Conservation (phyloP, 148 eudicot species). For the Polygonum maritimum region DNA sequence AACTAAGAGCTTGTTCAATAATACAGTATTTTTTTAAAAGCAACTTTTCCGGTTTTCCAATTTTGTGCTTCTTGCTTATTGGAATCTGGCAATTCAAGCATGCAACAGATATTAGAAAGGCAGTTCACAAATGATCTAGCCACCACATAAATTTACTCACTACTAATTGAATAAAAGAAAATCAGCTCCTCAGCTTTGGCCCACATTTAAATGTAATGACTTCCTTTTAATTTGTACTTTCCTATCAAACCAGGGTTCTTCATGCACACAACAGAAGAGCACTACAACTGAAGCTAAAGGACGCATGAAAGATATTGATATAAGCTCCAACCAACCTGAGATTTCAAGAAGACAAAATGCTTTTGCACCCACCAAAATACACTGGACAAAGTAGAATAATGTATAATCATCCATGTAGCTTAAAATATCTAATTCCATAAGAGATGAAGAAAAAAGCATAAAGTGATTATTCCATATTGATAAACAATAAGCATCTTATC, state of each 20-base stretch:
- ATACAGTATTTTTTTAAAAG: background rate
- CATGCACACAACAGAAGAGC: no score
- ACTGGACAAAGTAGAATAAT: no score
- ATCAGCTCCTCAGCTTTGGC: background rate
- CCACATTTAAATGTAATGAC: no score
- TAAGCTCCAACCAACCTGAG: no score
- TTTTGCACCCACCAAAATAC: no score
- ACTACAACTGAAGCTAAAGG: constrained; percentile 17
- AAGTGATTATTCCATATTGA: no score
- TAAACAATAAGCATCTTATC: no score
- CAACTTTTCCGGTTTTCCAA: background rate
- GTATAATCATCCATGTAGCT: no score
- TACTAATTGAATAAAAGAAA: background rate
- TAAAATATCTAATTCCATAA: no score
- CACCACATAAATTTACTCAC: background rate
- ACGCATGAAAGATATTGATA: constrained; percentile 10
- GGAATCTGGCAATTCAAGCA: constrained; percentile 43
- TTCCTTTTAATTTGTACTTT: background rate
- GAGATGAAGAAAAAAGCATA: no score
- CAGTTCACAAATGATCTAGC: background rate
- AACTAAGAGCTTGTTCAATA: background rate
- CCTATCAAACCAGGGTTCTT: constrained; percentile 4
- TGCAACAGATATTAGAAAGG: background rate
- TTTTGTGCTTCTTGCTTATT: constrained; percentile 61
- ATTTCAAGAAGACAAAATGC: no score